These are phyloP conservation scores for Penicillium sp. DNA, from an alignment of 2,329 filamentous ascomycete genomes.

Conservation along the genomic window DNA sequence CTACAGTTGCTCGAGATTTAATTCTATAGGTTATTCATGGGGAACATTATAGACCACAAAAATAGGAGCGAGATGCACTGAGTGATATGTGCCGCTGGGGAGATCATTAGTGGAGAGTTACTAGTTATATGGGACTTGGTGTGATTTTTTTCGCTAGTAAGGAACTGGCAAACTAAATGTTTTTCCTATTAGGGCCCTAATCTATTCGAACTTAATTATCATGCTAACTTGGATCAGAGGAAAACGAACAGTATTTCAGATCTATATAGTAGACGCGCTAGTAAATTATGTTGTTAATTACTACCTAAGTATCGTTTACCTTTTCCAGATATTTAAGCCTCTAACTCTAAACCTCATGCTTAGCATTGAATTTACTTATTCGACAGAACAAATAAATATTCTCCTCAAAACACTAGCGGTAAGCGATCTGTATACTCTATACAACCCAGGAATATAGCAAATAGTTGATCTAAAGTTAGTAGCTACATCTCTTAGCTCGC, in stretches of 20 bases:
- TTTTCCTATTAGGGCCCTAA: constrained; percentile 5
- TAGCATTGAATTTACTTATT: no score
- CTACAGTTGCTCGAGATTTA: constrained; percentile 8
- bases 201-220: not conserved
- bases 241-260: constrained; percentile 8
- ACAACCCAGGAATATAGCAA: no score
- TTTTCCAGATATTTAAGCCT: constrained; percentile 7
- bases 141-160: constrained; percentile 7
- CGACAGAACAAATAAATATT: no score
- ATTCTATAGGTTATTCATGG: constrained; percentile 7
- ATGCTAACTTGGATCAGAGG: constrained; percentile 11
- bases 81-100: constrained; percentile 9
- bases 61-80: constrained; percentile 7
- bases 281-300: constrained; percentile 10
- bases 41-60: constrained; percentile 3
- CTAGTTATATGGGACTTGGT: constrained; percentile 9
- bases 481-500: no score
- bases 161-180: constrained; percentile 6
- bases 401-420: no score
- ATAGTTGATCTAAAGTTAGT: no score
- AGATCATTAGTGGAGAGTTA: constrained; percentile 11
- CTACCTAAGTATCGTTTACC: constrained; percentile 3
- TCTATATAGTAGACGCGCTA: constrained; percentile 12
- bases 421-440: no score
- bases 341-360: constrained; percentile 8